Evolutionary conservation across 1,139 yeast species (phyloP).

Genomic region (Kluyveromyces marxianus): DNA sequence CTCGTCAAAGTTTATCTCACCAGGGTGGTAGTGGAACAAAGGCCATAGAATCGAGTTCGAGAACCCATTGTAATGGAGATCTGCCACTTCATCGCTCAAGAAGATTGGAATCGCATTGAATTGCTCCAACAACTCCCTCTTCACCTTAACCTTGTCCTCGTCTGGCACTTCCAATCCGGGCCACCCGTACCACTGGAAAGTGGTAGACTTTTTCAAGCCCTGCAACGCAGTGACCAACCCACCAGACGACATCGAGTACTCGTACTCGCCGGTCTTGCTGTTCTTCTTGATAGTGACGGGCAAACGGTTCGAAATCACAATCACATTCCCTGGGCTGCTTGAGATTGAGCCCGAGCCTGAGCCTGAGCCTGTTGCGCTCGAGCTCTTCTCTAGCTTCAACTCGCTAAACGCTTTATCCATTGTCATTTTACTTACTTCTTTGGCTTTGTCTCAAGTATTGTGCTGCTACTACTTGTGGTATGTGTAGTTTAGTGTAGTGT

Average conservation of each 20-base stretch:
- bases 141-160: slow-evolving; percentile 62
- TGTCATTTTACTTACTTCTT: neutral
- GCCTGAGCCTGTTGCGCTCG: too few relatives aligned
- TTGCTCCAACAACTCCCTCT: slow-evolving; percentile 59
- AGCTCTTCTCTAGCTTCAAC: neutral
- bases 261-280: slow-evolving; percentile 51
- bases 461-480: too few relatives aligned
- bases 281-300: slow-evolving; percentile 83
- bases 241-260: slow-evolving; percentile 88
- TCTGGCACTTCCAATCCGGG: slow-evolving; percentile 85
- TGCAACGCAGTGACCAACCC: slow-evolving; percentile 95
- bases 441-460: neutral
- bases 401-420: neutral
- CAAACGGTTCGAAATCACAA: slow-evolving; percentile 89
- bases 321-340: slow-evolving; percentile 49
- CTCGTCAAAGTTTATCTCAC: slow-evolving; percentile 97
- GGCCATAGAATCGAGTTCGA: slow-evolving; percentile 95
- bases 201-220: slow-evolving; percentile 76
- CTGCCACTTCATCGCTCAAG: slow-evolving; percentile 82
- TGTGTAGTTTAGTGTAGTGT: too few relatives aligned
- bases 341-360: too few relatives aligned
- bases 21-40: slow-evolving; percentile 95
- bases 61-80: slow-evolving; percentile 93
- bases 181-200: slow-evolving; percentile 99
- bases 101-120: slow-evolving; percentile 90